A percentile compares a stretch with the other conserved stretches of the same genome.
These are phyloP conservation scores for Periconia macrospinosa DNA, from an alignment of 2,329 filamentous ascomycete species.

Conservation along the genomic window DNA sequence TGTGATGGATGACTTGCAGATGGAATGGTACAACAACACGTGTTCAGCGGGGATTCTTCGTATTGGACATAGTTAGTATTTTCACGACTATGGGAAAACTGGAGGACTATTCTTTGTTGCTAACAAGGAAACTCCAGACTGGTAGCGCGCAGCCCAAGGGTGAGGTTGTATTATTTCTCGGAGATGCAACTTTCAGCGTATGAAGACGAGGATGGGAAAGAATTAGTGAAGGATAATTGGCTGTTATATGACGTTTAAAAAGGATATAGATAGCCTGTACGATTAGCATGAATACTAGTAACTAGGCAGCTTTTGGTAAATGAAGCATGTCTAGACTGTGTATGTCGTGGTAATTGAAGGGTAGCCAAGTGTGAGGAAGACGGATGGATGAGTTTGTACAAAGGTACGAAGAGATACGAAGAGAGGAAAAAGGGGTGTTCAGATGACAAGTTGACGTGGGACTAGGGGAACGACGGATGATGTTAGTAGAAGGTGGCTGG, in stretches of 20 bases:
- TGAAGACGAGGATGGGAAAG: neutral
- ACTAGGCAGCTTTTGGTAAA: neutral
- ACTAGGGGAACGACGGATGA: too few species aligned
- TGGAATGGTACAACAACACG: constrained; percentile 55
- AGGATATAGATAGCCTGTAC: neutral
- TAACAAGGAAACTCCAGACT: neutral
- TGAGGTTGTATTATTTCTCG: neutral
- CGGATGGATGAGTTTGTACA: neutral
- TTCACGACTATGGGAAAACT: neutral
- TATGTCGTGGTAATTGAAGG: neutral
- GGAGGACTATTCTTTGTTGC: neutral
- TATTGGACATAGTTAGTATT: constrained; percentile 31
- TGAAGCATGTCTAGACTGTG: neutral
- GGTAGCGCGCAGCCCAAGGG: neutral
- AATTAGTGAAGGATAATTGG: neutral
- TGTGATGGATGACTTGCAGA: constrained; percentile 53
- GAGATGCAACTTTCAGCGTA: neutral
- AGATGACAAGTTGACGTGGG: too few species aligned
- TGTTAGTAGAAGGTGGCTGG: too few species aligned
- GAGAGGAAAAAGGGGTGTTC: too few species aligned
- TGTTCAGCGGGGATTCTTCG: constrained; percentile 50
- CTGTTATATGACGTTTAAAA: neutral
- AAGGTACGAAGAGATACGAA: too few species aligned
- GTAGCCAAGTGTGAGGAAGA: neutral
- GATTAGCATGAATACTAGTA: neutral